These are phyloP conservation scores for Huiozyma sinensis DNA, from an alignment of 805 yeast species.

Conservation along the genomic window DNA sequence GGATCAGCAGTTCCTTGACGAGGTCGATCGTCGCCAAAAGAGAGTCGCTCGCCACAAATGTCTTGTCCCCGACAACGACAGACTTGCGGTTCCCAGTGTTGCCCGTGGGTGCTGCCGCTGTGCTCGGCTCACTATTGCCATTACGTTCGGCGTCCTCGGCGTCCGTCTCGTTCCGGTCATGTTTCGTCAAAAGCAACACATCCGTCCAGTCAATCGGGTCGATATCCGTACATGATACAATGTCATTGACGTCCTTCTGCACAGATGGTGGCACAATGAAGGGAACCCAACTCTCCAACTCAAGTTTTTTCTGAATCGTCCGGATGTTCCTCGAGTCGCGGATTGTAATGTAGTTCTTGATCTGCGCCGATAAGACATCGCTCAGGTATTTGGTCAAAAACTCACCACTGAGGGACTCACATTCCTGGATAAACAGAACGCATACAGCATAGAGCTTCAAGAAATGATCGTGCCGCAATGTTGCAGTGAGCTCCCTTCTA, in stretches of 20 bases:
- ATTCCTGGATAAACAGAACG: constrained; percentile 63
- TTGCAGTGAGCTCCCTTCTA: constrained; percentile 59
- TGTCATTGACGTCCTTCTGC: constrained; percentile 41
- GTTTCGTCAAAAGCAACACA: constrained; percentile 20
- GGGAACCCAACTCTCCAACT: constrained; percentile 74
- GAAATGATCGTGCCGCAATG: constrained; percentile 49
- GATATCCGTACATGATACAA: constrained; percentile 36
- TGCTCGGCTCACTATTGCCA: background rate
- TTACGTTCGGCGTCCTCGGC: constrained; percentile 4
- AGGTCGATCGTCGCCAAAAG: constrained; percentile 30
- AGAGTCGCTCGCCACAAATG: constrained; percentile 49
- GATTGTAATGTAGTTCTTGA: constrained; percentile 45
- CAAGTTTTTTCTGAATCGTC: constrained; percentile 39
- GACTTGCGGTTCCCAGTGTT: constrained; percentile 29
- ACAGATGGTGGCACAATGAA: constrained; percentile 39
- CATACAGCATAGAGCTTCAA: constrained; percentile 54
- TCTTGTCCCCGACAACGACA: constrained; percentile 40
- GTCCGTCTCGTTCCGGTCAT: constrained; percentile 3
- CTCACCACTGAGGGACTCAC: constrained; percentile 72
- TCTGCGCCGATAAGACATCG: constrained; percentile 56
- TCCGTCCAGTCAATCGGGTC: constrained; percentile 43
- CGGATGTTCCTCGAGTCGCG: constrained; percentile 44
- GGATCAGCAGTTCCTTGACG: constrained; percentile 43
- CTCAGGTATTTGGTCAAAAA: constrained; percentile 48
- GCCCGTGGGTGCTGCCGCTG: background rate